Evolutionary conservation across 257 asterid species (phyloP), one percentile per base, ranked within the genome.

Genomic region (Fraxinus excelsior): DNA sequence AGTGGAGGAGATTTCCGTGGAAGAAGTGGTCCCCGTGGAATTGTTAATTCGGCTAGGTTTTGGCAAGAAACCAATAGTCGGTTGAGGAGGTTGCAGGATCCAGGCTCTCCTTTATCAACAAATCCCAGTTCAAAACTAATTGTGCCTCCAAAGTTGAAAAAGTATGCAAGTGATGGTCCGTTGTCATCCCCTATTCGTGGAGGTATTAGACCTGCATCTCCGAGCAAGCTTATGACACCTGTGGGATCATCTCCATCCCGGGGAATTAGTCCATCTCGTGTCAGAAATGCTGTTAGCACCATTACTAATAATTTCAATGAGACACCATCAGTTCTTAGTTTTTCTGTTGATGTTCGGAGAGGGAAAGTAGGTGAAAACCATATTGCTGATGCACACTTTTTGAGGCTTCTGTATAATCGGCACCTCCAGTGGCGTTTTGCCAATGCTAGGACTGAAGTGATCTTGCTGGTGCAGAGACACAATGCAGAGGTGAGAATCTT

Each of bases 41-140:
- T 91, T 64, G 88, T 79, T 21, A 92, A 78, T 56, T 89, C 99
- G 18, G 92, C 99, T 79, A 86, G 90, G 84, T 96, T 96, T 80
- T 93, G 99, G 99, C 99, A 96, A 81, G 97, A 96, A 82, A 96
- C 98, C 0, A 96, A 93, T 81, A 87, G 87, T 79, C 87, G 98
- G 78, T 77, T 93, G 73, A 86, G 99, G 90, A 89, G 96, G 86
- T 84, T 96, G 74, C 98, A 93, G 77, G 99, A 93, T 87, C 97
- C 97, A 0, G 95, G 97, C 35, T 92, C 95, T 23, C 91, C 94
- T 70, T 76, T 89, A 73, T 77, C 92, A 1, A 76, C 88, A 7
- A 91, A 97, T 80, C 95, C 94, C 7, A 84, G 85, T 13, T 89
- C 98, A 26, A 93, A 86, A 82, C 75, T 84, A 76, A 81, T 75